Evolutionary conservation across 129 eudicot genomes (phyloP).

Genomic region (Chrysanthemum makinoi): DNA sequence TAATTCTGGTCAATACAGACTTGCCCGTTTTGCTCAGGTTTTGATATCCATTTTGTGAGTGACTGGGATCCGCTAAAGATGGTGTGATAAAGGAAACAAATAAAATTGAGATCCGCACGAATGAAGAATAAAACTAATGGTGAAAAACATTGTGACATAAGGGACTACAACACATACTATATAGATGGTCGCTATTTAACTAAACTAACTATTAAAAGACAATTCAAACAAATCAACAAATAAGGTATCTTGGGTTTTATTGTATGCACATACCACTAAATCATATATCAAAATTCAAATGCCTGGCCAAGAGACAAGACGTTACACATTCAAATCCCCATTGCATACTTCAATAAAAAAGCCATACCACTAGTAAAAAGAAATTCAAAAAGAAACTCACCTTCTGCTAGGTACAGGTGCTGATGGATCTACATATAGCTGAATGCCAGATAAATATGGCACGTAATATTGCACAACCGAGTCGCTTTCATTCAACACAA

Average conservation of each 20-base stretch:
- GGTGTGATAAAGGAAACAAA: neutral
- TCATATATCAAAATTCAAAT: too few species aligned
- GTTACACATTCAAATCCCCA: too few species aligned
- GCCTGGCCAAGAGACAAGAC: too few species aligned
- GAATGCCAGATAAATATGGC: slow-evolving; percentile 91
- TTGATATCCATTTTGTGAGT: neutral
- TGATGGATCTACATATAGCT: slow-evolving; percentile 78
- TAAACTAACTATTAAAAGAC: too few species aligned
- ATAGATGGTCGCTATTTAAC: neutral
- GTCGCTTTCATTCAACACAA: slow-evolving; percentile 66
- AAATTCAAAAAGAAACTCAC: slow-evolving; percentile 33
- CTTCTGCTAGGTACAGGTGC: slow-evolving; percentile 44
- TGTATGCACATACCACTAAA: too few species aligned
- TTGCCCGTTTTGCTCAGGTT: neutral
- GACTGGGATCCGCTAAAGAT: neutral
- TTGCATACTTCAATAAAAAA: neutral
- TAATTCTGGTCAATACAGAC: neutral
- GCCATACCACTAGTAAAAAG: slow-evolving; percentile 4
- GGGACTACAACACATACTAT: neutral
- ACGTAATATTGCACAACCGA: slow-evolving; percentile 93
- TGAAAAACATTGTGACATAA: neutral
- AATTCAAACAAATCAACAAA: too few species aligned
- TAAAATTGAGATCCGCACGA: neutral
- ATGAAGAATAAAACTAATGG: neutral
- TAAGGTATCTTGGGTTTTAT: too few species aligned